phyloP scores from a whole-genome alignment of 352 stramenopile species.

The Pythium biforme region DNA sequence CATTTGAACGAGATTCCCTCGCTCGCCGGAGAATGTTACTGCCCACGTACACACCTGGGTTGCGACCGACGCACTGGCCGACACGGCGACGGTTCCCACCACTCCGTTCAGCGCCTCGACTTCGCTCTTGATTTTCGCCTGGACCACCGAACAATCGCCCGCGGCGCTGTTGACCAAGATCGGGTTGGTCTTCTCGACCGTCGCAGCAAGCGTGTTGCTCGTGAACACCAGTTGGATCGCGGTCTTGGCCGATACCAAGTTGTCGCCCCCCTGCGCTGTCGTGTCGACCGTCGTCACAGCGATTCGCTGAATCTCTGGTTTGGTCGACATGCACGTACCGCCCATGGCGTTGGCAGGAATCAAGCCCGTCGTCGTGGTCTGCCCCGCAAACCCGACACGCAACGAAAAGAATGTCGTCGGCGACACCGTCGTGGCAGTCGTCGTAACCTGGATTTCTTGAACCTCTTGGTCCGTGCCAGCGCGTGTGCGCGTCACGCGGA shows the following conservation, averaged over 20 bases:
- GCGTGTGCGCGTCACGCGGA: slow-evolving; percentile 43
- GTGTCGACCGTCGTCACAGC: slow-evolving; percentile 89
- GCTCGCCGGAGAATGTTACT: slow-evolving; percentile 88
- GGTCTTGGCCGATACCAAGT: slow-evolving; percentile 81
- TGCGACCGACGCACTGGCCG: slow-evolving; percentile 38
- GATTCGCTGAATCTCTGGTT: slow-evolving; percentile 89
- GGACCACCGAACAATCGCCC: slow-evolving; percentile 81
- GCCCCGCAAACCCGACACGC: slow-evolving; percentile 40
- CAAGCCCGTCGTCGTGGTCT: slow-evolving; percentile 59
- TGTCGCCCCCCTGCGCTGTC: slow-evolving; percentile 86
- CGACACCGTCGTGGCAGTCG: slow-evolving; percentile 36
- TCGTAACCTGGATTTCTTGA: slow-evolving; percentile 64
- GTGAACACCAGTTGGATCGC: slow-evolving; percentile 90
- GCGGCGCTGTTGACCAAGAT: slow-evolving; percentile 81
- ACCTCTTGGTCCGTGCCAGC: slow-evolving; percentile 63
- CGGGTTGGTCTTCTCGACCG: slow-evolving; percentile 57
- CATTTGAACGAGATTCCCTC: slow-evolving; percentile 83
- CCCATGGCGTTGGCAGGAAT: slow-evolving; percentile 82
- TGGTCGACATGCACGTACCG: slow-evolving; percentile 58
- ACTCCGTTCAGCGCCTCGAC: slow-evolving; percentile 46
- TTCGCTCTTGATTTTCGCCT: slow-evolving; percentile 44
- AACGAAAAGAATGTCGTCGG: slow-evolving; percentile 44
- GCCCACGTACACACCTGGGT: slow-evolving; percentile 84
- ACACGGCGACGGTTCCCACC: slow-evolving; percentile 49
- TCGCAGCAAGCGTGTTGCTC: slow-evolving; percentile 49